Evolutionary conservation across 192 early-diverging fungal species (phyloP).

Genomic region (Tieghemiomyces parasiticus): DNA sequence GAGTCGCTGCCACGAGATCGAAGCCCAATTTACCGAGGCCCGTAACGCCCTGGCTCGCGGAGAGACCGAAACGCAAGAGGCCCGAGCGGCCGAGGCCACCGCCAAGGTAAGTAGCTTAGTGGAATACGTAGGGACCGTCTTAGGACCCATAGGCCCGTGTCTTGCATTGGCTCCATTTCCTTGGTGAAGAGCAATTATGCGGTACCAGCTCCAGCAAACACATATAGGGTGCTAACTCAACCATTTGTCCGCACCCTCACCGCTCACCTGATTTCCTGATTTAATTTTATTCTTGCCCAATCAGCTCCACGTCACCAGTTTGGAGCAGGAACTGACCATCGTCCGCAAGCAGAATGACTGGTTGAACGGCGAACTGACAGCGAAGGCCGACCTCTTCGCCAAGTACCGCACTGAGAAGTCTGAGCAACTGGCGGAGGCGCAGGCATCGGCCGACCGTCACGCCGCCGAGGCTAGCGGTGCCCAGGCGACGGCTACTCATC

Average conservation of each 20-base stretch:
- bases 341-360: constrained; percentile 40
- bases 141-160: too few relatives aligned
- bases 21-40: constrained; percentile 1
- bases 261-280: too few relatives aligned
- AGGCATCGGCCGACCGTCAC: constrained; percentile 20
- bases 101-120: too few relatives aligned
- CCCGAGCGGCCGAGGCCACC: constrained; percentile 20
- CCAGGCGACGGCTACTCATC: constrained; percentile 29
- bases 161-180: too few relatives aligned
- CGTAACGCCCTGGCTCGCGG: background rate
- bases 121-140: too few relatives aligned
- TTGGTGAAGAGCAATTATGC: too few relatives aligned
- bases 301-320: constrained; percentile 26
- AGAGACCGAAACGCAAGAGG: constrained; percentile 19
- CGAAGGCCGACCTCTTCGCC: constrained; percentile 32
- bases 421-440: constrained; percentile 28
- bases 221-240: too few relatives aligned
- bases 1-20: background rate
- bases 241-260: too few relatives aligned
- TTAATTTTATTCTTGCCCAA: too few relatives aligned
- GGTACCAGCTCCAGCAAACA: too few relatives aligned
- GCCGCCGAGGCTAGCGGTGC: constrained; percentile 32
- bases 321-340: constrained; percentile 44
- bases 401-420: constrained; percentile 36
- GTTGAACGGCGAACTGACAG: constrained; percentile 50